Evolutionary conservation across 371 early-diverging fungal species (phyloP), one percentile per base, ranked within the genome.

Genomic region (Batkoa obscura): DNA sequence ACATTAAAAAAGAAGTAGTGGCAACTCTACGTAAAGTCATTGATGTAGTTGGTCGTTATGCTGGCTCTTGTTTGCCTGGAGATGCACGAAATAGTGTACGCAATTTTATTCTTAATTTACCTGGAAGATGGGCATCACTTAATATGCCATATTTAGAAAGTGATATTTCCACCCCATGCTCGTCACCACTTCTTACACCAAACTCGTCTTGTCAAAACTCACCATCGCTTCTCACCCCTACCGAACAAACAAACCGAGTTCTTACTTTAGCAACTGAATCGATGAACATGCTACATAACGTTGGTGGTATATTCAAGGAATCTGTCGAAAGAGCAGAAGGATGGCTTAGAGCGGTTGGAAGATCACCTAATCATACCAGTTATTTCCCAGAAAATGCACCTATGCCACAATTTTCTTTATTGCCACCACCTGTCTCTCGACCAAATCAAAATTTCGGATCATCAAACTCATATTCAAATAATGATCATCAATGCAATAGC

Each of bases 1-100:
- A 67, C 2, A 79, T 88, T 56, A 83, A 83, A 57, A 77, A 78
- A 36, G 94, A 93, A 59, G 79, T 93, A 0, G 82, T 90, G 0
- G 80, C 81, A 55, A 90, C 91, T 0, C 69, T 94, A 23, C 77
- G 89, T 43, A 80, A 80, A 46, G 94, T 90, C 0, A 87, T 94
- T 4, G 86, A 83, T 31, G 81, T 93, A 13, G 74, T 94, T 41
- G 82, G 81, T 35, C 78, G 81, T 54, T 88, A 94, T 62, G 92
- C 95, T 4, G 84, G 86, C 5, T 69, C 81, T 5, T 83, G 86
- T 48, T 69, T 94, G 53, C 89, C 91, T 0, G 88, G 81, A 46
- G 86, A 85, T 51, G 88, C 92, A 32, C 76, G 89, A 50, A 68
- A 74, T 36, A 75, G 72, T 49, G 92, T 94, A 0, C 80, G 90